These are phyloP conservation scores for Zygosaccharomyces sapae DNA, from an alignment of 1,139 yeast genomes.

Conservation along the genomic window DNA sequence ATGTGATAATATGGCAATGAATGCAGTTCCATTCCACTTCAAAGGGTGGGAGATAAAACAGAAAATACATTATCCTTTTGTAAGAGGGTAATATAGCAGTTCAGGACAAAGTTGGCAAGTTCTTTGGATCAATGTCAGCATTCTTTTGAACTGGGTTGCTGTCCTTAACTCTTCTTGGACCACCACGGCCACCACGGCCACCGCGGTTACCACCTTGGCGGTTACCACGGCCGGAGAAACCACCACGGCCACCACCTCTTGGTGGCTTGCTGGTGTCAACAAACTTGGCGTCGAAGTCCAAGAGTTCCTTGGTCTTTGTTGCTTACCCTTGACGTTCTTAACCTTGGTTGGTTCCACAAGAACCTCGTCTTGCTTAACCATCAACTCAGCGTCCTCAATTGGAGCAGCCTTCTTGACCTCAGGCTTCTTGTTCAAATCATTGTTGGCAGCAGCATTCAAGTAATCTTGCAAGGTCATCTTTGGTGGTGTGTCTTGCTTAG, in stretches of 20 bases:
- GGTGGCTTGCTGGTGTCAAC: slow-evolving; percentile 44
- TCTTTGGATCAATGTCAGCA: slow-evolving; percentile 41
- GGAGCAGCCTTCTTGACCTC: slow-evolving; percentile 44
- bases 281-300: slow-evolving; percentile 63
- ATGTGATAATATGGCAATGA: slow-evolving; percentile 5
- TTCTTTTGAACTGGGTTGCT: slow-evolving; percentile 31
- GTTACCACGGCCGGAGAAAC: slow-evolving; percentile 30
- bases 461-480: slow-evolving; percentile 61
- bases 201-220: too few relatives aligned
- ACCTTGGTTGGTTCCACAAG: slow-evolving; percentile 53
- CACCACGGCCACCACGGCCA: slow-evolving; percentile 20
- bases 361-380: slow-evolving; percentile 55
- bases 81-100: too few relatives aligned
- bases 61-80: background rate
- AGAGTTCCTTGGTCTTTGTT: slow-evolving; percentile 64
- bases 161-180: slow-evolving; percentile 33
- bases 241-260: slow-evolving; percentile 37
- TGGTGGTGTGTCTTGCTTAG: slow-evolving; percentile 42
- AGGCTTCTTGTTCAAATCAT: slow-evolving; percentile 43
- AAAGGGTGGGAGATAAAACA: background rate
- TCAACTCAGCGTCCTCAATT: slow-evolving; percentile 48
- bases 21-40: slow-evolving; percentile 1
- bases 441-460: slow-evolving; percentile 51
- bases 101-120: slow-evolving; percentile 52
- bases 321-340: slow-evolving; percentile 60